A percentile compares a stretch with the other conserved stretches of the same genome.
Conservation (phyloP, 495 filamentous ascomycete species). For the Lichenothelia convexa region DNA sequence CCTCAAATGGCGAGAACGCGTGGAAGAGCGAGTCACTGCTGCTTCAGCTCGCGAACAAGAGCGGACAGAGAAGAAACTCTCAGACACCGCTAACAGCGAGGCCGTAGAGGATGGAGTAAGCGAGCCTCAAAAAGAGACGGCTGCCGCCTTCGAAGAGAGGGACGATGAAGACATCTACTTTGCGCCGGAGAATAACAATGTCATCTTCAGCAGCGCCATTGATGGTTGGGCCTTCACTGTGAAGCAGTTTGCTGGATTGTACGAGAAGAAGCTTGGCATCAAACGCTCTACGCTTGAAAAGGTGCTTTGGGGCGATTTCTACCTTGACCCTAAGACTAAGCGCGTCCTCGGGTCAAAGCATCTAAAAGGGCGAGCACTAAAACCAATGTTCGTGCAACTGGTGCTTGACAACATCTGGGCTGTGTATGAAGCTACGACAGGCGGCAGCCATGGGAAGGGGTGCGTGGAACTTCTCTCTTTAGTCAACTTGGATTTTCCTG, state of each 20-base stretch:
- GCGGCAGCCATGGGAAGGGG: conserved; percentile 67
- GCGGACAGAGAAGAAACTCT: too few relatives aligned
- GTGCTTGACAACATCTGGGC: conserved; percentile 96
- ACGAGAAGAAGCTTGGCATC: conserved; percentile 93
- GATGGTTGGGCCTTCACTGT: conserved; percentile 98
- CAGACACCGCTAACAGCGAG: conserved; percentile 30
- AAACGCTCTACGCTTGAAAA: conserved; percentile 83
- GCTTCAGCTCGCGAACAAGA: too few relatives aligned
- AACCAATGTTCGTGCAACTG: conserved; percentile 95
- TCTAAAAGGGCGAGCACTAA: conserved; percentile 74
- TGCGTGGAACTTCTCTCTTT: conserved; percentile 24
- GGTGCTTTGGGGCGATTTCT: conserved; percentile 93
- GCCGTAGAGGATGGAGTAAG: conserved; percentile 19
- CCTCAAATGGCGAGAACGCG: conserved; percentile 81
- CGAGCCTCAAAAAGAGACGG: conserved; percentile 16
- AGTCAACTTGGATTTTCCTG: conserved; percentile 6
- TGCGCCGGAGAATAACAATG: conserved; percentile 93
- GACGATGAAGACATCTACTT: conserved; percentile 98
- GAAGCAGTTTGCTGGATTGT: conserved; percentile 79
- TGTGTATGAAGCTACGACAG: conserved; percentile 79
- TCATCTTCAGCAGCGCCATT: conserved; percentile 93
- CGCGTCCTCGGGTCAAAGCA: conserved; percentile 80
- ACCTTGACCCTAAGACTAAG: conserved; percentile 93
- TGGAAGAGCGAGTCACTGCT: conserved; percentile 58
- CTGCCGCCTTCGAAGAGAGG: conserved; percentile 55